These are phyloP conservation scores for Leccinum cinnamomeum DNA, from an alignment of 1,284 basidiomycete species.

Conservation along the genomic window DNA sequence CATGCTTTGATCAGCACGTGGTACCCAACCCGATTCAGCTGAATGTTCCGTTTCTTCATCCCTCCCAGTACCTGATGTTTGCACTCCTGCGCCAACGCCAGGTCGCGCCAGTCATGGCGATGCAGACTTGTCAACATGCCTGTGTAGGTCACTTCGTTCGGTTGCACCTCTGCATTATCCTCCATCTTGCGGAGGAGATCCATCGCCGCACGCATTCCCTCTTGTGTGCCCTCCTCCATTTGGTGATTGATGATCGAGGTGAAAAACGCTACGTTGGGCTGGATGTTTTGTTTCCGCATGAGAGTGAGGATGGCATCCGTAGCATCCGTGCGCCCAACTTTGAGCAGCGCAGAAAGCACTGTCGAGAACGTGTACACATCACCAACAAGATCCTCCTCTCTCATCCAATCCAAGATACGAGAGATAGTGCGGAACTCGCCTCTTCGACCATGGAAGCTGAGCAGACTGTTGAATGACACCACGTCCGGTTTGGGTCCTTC, in stretches of 20 bases:
- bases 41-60: slow-evolving; percentile 58
- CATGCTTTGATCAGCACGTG: slow-evolving; percentile 71
- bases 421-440: slow-evolving; percentile 62
- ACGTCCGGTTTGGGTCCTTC: slow-evolving; percentile 64
- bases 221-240: slow-evolving; percentile 52
- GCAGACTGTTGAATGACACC: slow-evolving; percentile 76
- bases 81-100: slow-evolving; percentile 44
- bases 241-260: slow-evolving; percentile 75
- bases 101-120: slow-evolving; percentile 48
- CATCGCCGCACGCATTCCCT: slow-evolving; percentile 62
- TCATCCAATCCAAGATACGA: slow-evolving; percentile 54
- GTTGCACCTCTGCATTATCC: slow-evolving; percentile 48
- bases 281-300: slow-evolving; percentile 73
- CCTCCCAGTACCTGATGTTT: slow-evolving; percentile 51
- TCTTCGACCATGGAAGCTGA: slow-evolving; percentile 61
- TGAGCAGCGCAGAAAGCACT: slow-evolving; percentile 71
- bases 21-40: slow-evolving; percentile 64
- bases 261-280: slow-evolving; percentile 71
- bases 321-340: slow-evolving; percentile 65
- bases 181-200: slow-evolving; percentile 73
- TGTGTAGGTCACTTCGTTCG: slow-evolving; percentile 77
- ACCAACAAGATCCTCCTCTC: slow-evolving; percentile 52
- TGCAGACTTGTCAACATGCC: slow-evolving; percentile 62
- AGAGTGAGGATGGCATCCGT: slow-evolving; percentile 59
- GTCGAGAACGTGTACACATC: slow-evolving; percentile 83